phyloP scores from a whole-genome alignment of 495 filamentous ascomycete genomes.

The Immersiella caudata region DNA sequence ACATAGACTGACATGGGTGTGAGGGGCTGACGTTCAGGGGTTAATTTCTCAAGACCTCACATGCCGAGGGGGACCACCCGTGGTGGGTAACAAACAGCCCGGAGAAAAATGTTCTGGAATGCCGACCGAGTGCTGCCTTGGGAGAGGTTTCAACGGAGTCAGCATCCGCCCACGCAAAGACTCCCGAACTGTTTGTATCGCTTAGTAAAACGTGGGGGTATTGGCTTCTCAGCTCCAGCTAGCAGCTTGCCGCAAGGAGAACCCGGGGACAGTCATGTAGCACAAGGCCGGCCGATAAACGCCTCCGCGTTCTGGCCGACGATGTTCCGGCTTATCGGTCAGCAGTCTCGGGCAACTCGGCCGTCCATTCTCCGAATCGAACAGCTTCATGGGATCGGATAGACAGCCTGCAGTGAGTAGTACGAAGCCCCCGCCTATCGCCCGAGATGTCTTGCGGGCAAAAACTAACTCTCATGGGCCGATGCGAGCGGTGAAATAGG shows the following conservation, averaged over 20 bases:
- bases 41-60: neutral
- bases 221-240: neutral
- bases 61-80: neutral
- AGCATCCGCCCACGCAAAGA: neutral
- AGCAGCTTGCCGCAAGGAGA: neutral
- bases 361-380: neutral
- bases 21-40: neutral
- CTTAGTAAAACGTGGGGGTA: neutral
- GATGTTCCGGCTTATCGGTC: neutral
- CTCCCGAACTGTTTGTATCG: neutral
- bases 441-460: neutral
- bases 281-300: neutral
- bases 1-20: too few species aligned
- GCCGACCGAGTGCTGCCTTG: neutral
- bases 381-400: neutral
- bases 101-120: neutral
- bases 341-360: neutral
- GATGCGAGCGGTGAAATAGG: neutral
- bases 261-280: neutral
- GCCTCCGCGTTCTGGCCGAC: neutral
- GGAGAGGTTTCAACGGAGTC: too few species aligned
- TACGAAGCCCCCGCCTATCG: neutral
- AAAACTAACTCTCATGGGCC: neutral
- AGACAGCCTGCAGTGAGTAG: neutral
- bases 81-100: neutral